Base-by-base conservation (phyloP, 768 basidiomycete species). In the Pleurotus tuber-regium region DNA sequence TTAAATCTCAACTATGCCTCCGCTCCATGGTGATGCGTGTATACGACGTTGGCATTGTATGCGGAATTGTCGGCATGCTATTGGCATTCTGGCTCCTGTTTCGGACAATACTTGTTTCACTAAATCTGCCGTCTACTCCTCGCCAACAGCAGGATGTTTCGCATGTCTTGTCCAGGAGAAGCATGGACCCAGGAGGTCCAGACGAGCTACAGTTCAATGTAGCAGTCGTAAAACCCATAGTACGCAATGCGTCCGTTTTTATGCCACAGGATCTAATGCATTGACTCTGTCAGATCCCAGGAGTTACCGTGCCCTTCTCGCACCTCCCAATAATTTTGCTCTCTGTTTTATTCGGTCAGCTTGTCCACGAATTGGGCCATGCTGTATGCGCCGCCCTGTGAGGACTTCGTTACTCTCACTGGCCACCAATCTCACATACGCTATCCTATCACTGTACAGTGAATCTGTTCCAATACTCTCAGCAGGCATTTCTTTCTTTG, bases 291-390 rank as follows among this genome's bases (percentile, higher is more conserved):
- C 24, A 5, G 6, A 83, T 95, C 30, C 92, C 92, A 18, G 92
- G 92, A 1, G 54, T 92, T 5, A 95, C 89, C 2, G 80, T 89
- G 1, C 92, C 92, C 1, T 59, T 90, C n/a, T 66, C 69, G 21
- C 84, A 94, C 60, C 61, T 89, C 1, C 87, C 87, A 4, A 56
- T 84, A 12, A 79, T 93, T 42, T 57, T 92, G 5, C 26, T 79
- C 4, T 77, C 85, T 0, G 73, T 93, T 12, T 72, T 84, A 40
- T 19, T 80, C 7, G 77, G 78, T 49, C 91, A 92, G 64, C 58
- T 84, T n/a, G 62, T 88, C 16, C 92, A 94, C 57, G 92, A 95
- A 68, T 65, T 79, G 0, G 92, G 92, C 4, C 92, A 95, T 65
- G 87, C 85, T 10, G 60, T 92, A 38, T 71, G 83, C 7, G 92